phyloP scores from a whole-genome alignment of 305 asterid genomes.

The Plantago coronopus region DNA sequence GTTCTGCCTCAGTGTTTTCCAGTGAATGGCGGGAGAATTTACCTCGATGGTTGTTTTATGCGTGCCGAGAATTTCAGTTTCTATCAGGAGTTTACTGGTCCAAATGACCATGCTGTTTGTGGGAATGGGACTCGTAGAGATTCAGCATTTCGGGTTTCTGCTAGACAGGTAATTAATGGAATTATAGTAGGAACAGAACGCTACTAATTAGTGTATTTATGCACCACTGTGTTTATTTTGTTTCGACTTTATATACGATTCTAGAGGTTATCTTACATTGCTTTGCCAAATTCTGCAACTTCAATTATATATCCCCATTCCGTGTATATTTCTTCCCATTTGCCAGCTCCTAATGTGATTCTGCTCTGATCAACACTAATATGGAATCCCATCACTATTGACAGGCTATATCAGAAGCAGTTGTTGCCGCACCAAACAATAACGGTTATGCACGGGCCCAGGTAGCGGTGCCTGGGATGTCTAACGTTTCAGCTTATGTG shows the following conservation, averaged over 20 bases:
- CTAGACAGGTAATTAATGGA: neutral
- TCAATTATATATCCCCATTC: too few relatives aligned
- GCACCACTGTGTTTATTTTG: too few relatives aligned
- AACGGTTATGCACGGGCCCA: conserved; percentile 5
- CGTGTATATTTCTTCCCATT: too few relatives aligned
- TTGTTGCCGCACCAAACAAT: neutral
- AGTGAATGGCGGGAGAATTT: neutral
- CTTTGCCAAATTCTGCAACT: too few relatives aligned
- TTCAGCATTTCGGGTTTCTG: conserved; percentile 3
- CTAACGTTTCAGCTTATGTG: neutral
- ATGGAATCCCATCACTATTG: too few relatives aligned
- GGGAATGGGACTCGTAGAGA: conserved; percentile 2
- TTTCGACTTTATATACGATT: too few relatives aligned
- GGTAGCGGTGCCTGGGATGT: neutral
- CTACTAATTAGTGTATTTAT: too few relatives aligned
- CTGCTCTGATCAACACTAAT: too few relatives aligned
- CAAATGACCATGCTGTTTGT: neutral
- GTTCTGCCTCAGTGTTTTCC: conserved; percentile 8
- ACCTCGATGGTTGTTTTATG: conserved; percentile 6
- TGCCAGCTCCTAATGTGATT: too few relatives aligned
- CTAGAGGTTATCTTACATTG: too few relatives aligned
- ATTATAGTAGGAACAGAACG: too few relatives aligned
- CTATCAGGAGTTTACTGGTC: conserved; percentile 3
- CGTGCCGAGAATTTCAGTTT: conserved; percentile 1
- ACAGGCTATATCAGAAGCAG: conserved; percentile 3